Conservation (phyloP, 1,284 basidiomycete genomes). For the Boletus hoseneyae region DNA sequence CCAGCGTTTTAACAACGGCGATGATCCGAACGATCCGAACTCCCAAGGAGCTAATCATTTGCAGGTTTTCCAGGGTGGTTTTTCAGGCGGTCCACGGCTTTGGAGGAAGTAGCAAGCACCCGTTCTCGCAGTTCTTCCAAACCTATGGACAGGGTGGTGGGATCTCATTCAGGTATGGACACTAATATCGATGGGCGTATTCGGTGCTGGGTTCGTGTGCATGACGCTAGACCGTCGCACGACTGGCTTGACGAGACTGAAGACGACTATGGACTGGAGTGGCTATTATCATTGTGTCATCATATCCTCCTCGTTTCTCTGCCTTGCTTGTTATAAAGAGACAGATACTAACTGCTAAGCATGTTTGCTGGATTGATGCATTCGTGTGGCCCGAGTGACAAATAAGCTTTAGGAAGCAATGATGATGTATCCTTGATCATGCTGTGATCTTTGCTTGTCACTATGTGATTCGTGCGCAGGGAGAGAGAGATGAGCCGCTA, state of each 20-base stretch:
- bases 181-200: conserved; percentile 7
- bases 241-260: background rate
- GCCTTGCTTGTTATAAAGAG: background rate
- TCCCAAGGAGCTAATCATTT: conserved; percentile 52
- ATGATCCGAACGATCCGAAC: conserved; percentile 93
- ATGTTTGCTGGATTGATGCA: too few species aligned
- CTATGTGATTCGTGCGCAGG: too few species aligned
- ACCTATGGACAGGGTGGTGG: conserved; percentile 35
- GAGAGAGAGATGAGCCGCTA: too few species aligned
- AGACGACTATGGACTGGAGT: conserved; percentile 3
- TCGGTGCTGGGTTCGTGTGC: background rate
- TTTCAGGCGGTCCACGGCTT: conserved; percentile 31
- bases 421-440: too few species aligned
- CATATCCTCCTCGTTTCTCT: conserved; percentile 2
- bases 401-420: too few species aligned
- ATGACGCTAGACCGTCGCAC: background rate
- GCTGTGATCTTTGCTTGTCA: too few species aligned
- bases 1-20: conserved; percentile 89
- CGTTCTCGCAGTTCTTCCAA: conserved; percentile 75
- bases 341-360: background rate
- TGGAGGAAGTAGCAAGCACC: conserved; percentile 41
- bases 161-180: conserved; percentile 34
- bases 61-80: conserved; percentile 44
- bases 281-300: conserved; percentile 13
- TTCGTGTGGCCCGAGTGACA: too few species aligned